phyloP scores from a whole-genome alignment of 257 asterid genomes.

The Gentiana dahurica region DNA sequence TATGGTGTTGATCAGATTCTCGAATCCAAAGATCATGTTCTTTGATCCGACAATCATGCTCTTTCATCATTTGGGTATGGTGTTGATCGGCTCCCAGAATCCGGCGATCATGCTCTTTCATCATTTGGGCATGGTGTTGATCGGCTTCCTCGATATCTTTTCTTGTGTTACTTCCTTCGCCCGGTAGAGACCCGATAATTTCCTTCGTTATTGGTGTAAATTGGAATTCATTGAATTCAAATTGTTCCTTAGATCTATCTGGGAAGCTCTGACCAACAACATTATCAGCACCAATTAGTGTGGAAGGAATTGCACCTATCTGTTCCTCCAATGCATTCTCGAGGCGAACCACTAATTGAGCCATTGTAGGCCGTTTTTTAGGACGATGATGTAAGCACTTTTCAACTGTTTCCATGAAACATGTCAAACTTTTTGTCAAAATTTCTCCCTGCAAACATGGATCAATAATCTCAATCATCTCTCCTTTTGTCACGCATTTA shows the following conservation, averaged over 20 bases:
- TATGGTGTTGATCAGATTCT: too few relatives aligned
- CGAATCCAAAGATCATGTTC: too few relatives aligned
- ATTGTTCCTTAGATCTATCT: not conserved
- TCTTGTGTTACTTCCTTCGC: not conserved
- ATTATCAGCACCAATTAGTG: too few relatives aligned
- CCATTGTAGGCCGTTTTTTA: constrained; percentile 10
- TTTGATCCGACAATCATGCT: too few relatives aligned
- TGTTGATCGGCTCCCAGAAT: too few relatives aligned
- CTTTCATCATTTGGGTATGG: too few relatives aligned
- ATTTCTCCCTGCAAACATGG: not conserved
- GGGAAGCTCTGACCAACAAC: not conserved
- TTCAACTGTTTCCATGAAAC: not conserved
- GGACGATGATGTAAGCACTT: not conserved
- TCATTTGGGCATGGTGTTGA: too few relatives aligned
- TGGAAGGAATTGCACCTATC: too few relatives aligned
- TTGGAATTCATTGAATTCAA: not conserved
- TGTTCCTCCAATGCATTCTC: too few relatives aligned
- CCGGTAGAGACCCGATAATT: not conserved
- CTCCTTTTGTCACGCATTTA: constrained; percentile 2
- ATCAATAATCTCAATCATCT: not conserved
- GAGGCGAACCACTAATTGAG: not conserved
- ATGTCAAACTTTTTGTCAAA: not conserved
- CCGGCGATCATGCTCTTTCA: too few relatives aligned
- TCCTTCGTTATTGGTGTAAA: not conserved
- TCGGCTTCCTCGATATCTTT: not conserved